Evolutionary conservation across 1,284 basidiomycete genomes (phyloP), one percentile per base, ranked within the genome.

Genomic region (Pseudozyma sp.): DNA sequence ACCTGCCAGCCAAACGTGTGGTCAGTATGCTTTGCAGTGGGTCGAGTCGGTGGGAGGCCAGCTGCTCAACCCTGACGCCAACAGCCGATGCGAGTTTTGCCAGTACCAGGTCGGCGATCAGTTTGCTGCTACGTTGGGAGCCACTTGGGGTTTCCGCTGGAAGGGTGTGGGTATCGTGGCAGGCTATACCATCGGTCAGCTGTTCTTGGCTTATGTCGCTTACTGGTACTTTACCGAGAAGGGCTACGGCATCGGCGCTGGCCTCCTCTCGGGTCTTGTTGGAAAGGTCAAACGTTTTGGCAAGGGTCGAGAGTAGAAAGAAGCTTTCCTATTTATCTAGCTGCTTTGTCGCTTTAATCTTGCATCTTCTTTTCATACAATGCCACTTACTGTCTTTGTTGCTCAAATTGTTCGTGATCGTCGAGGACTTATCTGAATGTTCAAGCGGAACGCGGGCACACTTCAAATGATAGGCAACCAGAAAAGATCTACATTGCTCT

Each of bases 181-280:
- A 4, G 75, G 64, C 6, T 80, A 70, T 46, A 62, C 57, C 8
- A 49, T 79, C 11, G 67, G 68, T 39, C 71, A 80, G 33, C 47
- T 79, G 14, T 49, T 54, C n/a, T 31, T 65, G 2, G 53, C 62
- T 14, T 80, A 68, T 54, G 40, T 49, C 24, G 62, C 62, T 5
- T 80, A 72, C 51, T 80, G 75, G 75, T 76, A 67, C 53, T 77
- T 80, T 45, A 62, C 64, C 16, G 74, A 77, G 37, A 62, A 62
- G 30, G 63, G 65, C 7, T 78, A 55, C 42, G 77, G 76, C 7
- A 40, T 75, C 16, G 75, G 75, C 17, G 61, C 42, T 37, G 53
- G 61, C 13, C 19, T 69, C 47, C 17, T 69, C 29, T 54, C 55
- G 30, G 45, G 35, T 6, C 7, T 59, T 2, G 51, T 63, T 13